Evolutionary conservation across 345 rosid species (phyloP), one percentile per base, ranked within the genome.

Genomic region (Citrus trifoliata): DNA sequence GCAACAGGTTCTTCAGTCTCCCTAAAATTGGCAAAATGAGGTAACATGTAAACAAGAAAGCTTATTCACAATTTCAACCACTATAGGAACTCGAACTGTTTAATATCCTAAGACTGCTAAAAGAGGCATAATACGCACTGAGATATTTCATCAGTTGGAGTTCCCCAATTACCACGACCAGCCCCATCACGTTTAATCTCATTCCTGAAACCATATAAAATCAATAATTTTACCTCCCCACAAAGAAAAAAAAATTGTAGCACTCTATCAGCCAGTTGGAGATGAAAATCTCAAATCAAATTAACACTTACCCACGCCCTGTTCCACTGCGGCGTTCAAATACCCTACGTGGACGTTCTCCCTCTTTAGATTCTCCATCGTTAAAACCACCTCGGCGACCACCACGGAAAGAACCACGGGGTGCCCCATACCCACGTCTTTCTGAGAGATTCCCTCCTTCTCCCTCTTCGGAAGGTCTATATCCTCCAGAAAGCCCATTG

Each of bases 161-260:
- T 86, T 85, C 98, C 99, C 99, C 99, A 97, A 64, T 97, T 97
- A 42, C 97, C 95, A 40, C 93, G 92, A 75, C 99, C 99, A 87
- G 95, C 58, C 37, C 99, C 99, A 1, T 93, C 93, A 4, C 99
- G 95, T 70, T 97, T 97, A 59, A 91, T 5, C 80, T 89, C 98
- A 81, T 82, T 86, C 81, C 99, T 97, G 80, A 56, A 53, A 63
- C 76, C 38, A 66, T 6, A 24, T 40, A 24, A 38, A 68, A 61
- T 22, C 66, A 28, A 27, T 2, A 59, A 67, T 28, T 18, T 6
- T 46, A 46, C 14, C 14, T 12, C 51, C 58, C 58, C 12, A 21
- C 28, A 16, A 21, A 37, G 38, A 7, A 37, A 37, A 37, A 6
- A 22, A 12, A 19, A 40, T 2, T 1, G 1, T 5, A 66, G 65